These are phyloP conservation scores for Metschnikowia koreensis DNA, from an alignment of 805 yeast species.

Conservation along the genomic window DNA sequence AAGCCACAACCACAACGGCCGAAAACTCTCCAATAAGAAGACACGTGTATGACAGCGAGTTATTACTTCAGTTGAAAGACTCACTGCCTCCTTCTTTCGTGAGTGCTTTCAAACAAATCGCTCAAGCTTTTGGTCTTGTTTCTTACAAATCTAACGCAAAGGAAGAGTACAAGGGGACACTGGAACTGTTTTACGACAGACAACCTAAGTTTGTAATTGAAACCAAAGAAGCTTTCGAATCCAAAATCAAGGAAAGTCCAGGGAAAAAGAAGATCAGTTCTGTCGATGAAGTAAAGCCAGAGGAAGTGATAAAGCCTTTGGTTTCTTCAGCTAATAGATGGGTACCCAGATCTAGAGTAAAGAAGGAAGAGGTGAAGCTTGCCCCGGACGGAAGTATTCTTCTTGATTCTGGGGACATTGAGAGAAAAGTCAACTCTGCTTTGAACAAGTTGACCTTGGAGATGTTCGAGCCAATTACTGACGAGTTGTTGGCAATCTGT, in stretches of 20 bases:
- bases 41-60: not conserved
- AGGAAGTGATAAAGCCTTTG: constrained; percentile 76
- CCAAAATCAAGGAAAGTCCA: no score
- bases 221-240: no score
- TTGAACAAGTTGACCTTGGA: constrained; percentile 93
- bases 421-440: constrained; percentile 80
- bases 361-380: constrained; percentile 52
- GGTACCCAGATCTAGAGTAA: constrained; percentile 79
- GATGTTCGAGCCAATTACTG: constrained; percentile 77
- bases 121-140: not conserved
- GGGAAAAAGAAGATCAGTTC: constrained; percentile 38
- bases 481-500: constrained; percentile 73
- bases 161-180: not conserved
- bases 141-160: not conserved
- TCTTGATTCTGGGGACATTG: constrained; percentile 67
- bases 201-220: not conserved
- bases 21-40: not conserved
- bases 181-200: not conserved
- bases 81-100: not conserved
- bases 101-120: not conserved
- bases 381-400: constrained; percentile 82
- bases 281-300: constrained; percentile 47
- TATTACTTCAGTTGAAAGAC: not conserved
- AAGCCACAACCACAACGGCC: not conserved
- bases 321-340: constrained; percentile 85